These are phyloP conservation scores for Paraconiothyrium sp. DNA, from an alignment of 2,329 filamentous ascomycete species.

Conservation along the genomic window DNA sequence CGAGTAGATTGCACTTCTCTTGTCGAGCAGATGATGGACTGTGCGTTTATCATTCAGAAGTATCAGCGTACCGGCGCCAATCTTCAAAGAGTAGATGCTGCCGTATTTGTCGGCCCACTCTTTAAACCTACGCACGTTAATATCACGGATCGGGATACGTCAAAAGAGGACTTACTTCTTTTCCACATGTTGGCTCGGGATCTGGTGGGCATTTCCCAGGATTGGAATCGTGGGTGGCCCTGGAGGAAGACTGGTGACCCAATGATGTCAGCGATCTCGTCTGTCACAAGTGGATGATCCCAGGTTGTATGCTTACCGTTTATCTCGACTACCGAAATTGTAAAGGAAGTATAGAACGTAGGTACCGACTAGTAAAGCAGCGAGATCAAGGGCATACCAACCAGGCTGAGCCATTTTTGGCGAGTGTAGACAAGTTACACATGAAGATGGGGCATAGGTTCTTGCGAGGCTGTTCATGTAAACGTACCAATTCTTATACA, in stretches of 20 bases:
- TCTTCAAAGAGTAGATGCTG: constrained; percentile 29
- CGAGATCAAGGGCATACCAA: background rate
- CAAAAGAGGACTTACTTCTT: constrained; percentile 26
- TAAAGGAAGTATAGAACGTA: background rate
- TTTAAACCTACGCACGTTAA: constrained; percentile 21
- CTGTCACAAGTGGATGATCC: background rate
- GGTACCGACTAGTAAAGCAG: background rate
- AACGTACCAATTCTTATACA: background rate
- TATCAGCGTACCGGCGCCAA: constrained; percentile 30
- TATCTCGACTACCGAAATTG: constrained; percentile 8
- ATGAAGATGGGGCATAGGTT: background rate
- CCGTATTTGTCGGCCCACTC: constrained; percentile 33
- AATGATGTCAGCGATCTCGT: background rate
- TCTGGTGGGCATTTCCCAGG: constrained; percentile 38
- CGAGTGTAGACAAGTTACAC: background rate
- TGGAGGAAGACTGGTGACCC: constrained; percentile 28
- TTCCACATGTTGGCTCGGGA: constrained; percentile 26
- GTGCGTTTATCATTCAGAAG: constrained; percentile 26
- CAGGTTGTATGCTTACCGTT: background rate
- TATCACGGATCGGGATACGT: background rate
- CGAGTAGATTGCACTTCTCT: constrained; percentile 29
- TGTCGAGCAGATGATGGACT: constrained; percentile 32
- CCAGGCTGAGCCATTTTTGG: background rate
- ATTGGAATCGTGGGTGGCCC: constrained; percentile 38
- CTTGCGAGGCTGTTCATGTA: background rate